Evolutionary conservation across 2,329 filamentous ascomycete species (phyloP), one percentile per base, ranked within the genome.

Genomic region (Lachnellula cervina): DNA sequence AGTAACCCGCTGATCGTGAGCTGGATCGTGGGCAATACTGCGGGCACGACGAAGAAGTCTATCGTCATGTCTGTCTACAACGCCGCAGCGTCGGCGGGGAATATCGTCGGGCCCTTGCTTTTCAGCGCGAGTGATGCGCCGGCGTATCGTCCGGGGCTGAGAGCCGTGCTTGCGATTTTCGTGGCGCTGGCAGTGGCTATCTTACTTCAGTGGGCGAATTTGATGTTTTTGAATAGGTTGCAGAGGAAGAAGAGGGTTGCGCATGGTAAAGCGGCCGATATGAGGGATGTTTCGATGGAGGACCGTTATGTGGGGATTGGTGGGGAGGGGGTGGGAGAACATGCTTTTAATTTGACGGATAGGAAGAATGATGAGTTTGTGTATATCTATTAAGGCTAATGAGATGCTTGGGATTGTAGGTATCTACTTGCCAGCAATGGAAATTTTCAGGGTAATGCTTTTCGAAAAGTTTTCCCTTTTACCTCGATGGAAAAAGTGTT

Each of bases 1-100:
- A 81, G 79, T 1, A 87, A 86, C 62, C 84, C 84, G 0, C 72
- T 89, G 9, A 80, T 87, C 25, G 80, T 88, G 0, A 78, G 81
- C 0, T 89, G 86, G 86, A 83, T 88, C 55, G 77, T 88, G 5
- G 82, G 80, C 7, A 89, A 89, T 67, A 87, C 83, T 0, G 86
- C 77, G 0, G 86, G 86, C 6, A 81, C 79, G 16, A 87, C 84
- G 2, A 88, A 89, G 70, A 86, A 85, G 65, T 83, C 82, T 0
- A 75, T 81, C 49, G 77, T 83, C 40, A 83, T 87, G 77, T 81
- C 80, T 0, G 70, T 86, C 0, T 88, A 81, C 73, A 84, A 86
- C 62, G 83, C 80, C 1, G 84, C 80, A 0, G 77, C 78, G 2
- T 79, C 82, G 0, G 76, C 79, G 0, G 86, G 86, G 3, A 87